A percentile compares a stretch with the other conserved stretches of the same genome.
phyloP scores from a whole-genome alignment of 2,329 filamentous ascomycete genomes.

The Aureobasidium sp. region DNA sequence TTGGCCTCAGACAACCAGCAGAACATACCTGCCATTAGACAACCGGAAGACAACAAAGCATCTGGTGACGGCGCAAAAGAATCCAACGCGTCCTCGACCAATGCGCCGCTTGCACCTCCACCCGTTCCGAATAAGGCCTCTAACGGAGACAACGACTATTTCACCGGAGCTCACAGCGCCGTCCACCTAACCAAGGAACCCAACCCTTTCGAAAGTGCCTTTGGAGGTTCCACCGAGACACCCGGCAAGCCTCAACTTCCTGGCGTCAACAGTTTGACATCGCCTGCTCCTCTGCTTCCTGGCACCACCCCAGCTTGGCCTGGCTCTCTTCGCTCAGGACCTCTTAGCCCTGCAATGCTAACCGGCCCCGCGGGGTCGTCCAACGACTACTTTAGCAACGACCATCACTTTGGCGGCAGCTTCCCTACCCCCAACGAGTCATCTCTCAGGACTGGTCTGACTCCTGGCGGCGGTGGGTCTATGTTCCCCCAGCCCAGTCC shows the following conservation, averaged over 20 bases:
- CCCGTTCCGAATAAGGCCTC: conserved; percentile 38
- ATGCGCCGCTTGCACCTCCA: conserved; percentile 47
- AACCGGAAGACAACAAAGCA: conserved; percentile 26
- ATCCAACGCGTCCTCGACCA: conserved; percentile 24
- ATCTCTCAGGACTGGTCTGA: conserved; percentile 80
- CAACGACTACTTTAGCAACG: conserved; percentile 71
- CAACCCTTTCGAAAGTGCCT: conserved; percentile 96
- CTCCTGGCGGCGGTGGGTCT: conserved; percentile 87
- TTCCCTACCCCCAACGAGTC: conserved; percentile 97
- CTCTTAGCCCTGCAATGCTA: conserved; percentile 94
- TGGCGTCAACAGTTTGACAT: conserved; percentile 83
- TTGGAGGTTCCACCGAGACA: conserved; percentile 67
- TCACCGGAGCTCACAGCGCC: conserved; percentile 38
- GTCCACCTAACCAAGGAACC: conserved; percentile 67
- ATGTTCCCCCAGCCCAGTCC: conserved; percentile 94
- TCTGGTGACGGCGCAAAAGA: conserved; percentile 27
- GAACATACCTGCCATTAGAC: conserved; percentile 26
- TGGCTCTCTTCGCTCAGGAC: conserved; percentile 82
- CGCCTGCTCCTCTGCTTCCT: conserved; percentile 72
- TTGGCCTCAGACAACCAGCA: conserved; percentile 1
- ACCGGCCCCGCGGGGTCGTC: conserved; percentile 64
- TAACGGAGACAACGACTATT: conserved; percentile 44
- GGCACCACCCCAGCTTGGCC: conserved; percentile 74
- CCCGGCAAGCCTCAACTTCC: conserved; percentile 76
- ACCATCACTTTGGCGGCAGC: conserved; percentile 71